Evolutionary conservation across 305 asterid species (phyloP).

Genomic region (Solanum aculeatissimum): DNA sequence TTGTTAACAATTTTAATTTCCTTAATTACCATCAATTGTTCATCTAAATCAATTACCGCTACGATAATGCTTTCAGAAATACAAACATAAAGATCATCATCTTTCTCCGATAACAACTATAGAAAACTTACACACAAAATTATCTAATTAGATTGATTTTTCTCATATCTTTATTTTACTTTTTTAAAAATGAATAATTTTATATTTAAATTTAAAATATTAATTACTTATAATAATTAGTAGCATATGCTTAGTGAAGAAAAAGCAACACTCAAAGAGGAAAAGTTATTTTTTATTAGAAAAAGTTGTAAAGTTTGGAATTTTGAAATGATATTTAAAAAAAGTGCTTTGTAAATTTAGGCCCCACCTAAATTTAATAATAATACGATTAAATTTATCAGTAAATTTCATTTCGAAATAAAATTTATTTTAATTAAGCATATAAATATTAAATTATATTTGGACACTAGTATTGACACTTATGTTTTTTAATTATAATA

Average conservation of each 20-base stretch:
- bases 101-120: too few relatives aligned
- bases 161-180: too few relatives aligned
- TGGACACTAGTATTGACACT: neutral
- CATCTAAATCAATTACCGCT: too few relatives aligned
- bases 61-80: too few relatives aligned
- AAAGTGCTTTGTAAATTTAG: neutral
- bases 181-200: neutral
- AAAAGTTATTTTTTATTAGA: neutral
- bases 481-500: neutral
- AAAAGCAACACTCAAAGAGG: neutral
- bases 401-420: neutral
- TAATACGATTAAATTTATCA: neutral
- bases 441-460: too few relatives aligned
- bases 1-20: too few relatives aligned
- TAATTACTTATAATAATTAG: neutral
- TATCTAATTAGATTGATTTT: too few relatives aligned
- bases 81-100: too few relatives aligned
- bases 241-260: neutral
- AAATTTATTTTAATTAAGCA: neutral
- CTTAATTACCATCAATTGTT: too few relatives aligned
- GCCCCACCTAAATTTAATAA: neutral
- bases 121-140: too few relatives aligned
- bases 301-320: neutral
- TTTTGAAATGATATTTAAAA: too few relatives aligned
- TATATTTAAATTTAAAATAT: neutral